These are phyloP conservation scores for Cyanodermella asteris DNA, from an alignment of 2,329 filamentous ascomycete genomes.

Conservation along the genomic window DNA sequence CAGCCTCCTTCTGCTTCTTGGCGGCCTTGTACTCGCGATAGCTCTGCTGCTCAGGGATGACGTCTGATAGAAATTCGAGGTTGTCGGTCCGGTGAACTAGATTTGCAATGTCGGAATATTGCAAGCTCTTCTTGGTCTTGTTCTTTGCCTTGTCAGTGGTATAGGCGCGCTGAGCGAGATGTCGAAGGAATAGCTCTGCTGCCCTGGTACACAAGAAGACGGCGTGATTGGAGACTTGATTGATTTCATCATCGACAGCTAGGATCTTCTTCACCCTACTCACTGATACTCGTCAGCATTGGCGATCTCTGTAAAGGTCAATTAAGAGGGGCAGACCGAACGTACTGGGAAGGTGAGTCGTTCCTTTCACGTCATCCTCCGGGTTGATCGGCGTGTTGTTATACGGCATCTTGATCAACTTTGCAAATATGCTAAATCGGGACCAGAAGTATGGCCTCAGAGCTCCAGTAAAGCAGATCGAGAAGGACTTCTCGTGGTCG, in stretches of 20 bases:
- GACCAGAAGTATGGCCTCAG: background rate
- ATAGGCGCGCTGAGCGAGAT: slow-evolving; percentile 65
- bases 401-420: slow-evolving; percentile 49
- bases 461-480: background rate
- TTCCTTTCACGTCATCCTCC: slow-evolving; percentile 61
- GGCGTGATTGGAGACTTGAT: slow-evolving; percentile 75
- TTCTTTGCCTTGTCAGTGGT: slow-evolving; percentile 77
- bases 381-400: slow-evolving; percentile 70
- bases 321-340: slow-evolving; percentile 8
- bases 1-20: slow-evolving; percentile 26
- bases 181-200: slow-evolving; percentile 88
- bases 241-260: slow-evolving; percentile 63
- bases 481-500: slow-evolving; percentile 1
- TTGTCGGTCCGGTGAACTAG: slow-evolving; percentile 78
- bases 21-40: slow-evolving; percentile 61
- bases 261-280: slow-evolving; percentile 94
- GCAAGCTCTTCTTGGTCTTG: slow-evolving; percentile 80
- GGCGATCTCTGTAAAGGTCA: background rate
- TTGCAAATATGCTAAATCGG: background rate
- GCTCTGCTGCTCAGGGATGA: slow-evolving; percentile 67
- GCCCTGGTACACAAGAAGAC: slow-evolving; percentile 85
- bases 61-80: slow-evolving; percentile 80
- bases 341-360: slow-evolving; percentile 67
- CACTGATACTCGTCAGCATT: slow-evolving; percentile 30
- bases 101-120: slow-evolving; percentile 50